phyloP scores from a whole-genome alignment of 2,329 filamentous ascomycete genomes.

The Penicillium sumatraense region DNA sequence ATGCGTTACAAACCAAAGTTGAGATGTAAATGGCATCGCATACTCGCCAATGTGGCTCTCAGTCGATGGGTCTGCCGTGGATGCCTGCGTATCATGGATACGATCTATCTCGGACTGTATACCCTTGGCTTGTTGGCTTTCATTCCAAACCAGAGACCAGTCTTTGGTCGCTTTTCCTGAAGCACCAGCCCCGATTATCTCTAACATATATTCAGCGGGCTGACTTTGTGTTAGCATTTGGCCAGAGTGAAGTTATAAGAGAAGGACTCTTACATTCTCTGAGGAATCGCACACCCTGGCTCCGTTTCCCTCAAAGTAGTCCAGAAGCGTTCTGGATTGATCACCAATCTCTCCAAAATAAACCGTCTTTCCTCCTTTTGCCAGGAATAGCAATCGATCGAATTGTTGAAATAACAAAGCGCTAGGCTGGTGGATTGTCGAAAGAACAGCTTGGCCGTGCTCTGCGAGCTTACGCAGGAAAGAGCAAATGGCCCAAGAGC shows the following conservation, averaged over 20 bases:
- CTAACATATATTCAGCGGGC: conserved; percentile 75
- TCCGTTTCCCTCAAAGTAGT: conserved; percentile 68
- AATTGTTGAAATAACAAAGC: conserved; percentile 89
- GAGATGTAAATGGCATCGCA: conserved; percentile 70
- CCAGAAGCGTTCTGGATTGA: conserved; percentile 59
- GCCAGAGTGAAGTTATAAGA: neutral
- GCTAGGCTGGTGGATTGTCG: conserved; percentile 94
- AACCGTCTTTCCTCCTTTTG: conserved; percentile 66
- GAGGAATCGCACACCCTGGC: conserved; percentile 61
- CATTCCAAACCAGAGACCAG: conserved; percentile 67
- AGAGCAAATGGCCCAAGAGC: conserved; percentile 84
- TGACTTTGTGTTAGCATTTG: conserved; percentile 21
- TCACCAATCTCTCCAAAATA: conserved; percentile 70
- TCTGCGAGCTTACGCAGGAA: conserved; percentile 88
- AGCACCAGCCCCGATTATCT: conserved; percentile 61
- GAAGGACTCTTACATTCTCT: conserved; percentile 56
- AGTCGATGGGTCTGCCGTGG: conserved; percentile 35
- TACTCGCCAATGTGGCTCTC: conserved; percentile 67
- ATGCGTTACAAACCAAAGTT: conserved; percentile 68
- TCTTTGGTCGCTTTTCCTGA: conserved; percentile 69
- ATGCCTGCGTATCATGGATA: conserved; percentile 56
- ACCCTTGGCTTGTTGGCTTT: conserved; percentile 58
- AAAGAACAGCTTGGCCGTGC: conserved; percentile 84
- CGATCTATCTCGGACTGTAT: conserved; percentile 63
- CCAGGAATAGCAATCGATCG: conserved; percentile 65